Conservation (phyloP, 2,329 filamentous ascomycete genomes). For the Nemania sp. region DNA sequence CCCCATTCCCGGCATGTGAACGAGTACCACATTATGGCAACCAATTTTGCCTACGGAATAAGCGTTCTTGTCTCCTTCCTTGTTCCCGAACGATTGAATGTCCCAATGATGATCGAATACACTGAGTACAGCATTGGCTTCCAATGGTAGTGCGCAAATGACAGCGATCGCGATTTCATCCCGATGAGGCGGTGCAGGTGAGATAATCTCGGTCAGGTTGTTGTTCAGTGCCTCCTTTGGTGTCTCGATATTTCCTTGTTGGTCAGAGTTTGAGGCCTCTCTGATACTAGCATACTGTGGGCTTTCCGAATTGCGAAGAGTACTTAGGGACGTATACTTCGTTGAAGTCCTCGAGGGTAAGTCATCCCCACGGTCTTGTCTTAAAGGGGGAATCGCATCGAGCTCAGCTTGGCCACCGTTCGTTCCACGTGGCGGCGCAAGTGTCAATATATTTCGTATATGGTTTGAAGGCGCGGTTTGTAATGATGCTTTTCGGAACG, state of each 20-base stretch:
- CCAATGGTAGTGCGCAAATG: constrained; percentile 3
- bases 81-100: background rate
- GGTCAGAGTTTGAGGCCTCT: background rate
- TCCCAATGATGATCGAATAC: constrained; percentile 9
- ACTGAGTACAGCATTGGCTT: constrained; percentile 6
- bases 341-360: background rate
- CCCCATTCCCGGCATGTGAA: constrained; percentile 8
- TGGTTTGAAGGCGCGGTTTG: background rate
- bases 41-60: constrained; percentile 11
- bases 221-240: background rate
- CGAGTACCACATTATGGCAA: constrained; percentile 13
- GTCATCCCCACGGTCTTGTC: background rate
- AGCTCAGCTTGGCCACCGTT: background rate
- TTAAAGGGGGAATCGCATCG: background rate
- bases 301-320: too few relatives aligned
- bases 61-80: constrained; percentile 2
- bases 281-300: too few relatives aligned
- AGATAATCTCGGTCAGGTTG: background rate
- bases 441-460: background rate
- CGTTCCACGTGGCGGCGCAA: background rate
- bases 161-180: constrained; percentile 3
- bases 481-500: background rate
- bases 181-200: background rate
- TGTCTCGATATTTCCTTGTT: background rate
- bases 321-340: constrained; percentile 2